Base-by-base conservation (phyloP, 805 yeast genomes). In the Blastobotrys mokoenaii region DNA sequence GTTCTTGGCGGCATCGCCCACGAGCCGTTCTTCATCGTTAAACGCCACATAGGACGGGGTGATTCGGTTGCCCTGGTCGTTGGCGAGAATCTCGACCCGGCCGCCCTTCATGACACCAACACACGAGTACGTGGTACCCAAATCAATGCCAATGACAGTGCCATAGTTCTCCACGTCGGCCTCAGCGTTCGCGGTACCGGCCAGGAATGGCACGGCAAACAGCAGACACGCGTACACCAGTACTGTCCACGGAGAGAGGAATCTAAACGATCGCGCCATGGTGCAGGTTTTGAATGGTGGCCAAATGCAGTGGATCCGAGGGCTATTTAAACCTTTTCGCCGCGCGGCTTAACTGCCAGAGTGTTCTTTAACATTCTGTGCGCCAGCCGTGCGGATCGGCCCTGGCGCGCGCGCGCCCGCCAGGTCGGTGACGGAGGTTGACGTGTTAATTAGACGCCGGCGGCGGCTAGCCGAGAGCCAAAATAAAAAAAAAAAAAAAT, bases 81-180 rank as follows among this genome's bases (percentile, higher is more conserved):
- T 88, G 53, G 96, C 95, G 53, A 88, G 73, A 58, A 88, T 88
- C 64, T 88, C 97, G 43, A 90, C 95, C 61, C 88, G 76, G 60
- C 89, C 94, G 57, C 80, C 78, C 60, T 76, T 77, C 83, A 79
- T 78, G 40, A 78, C 87, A 56, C 96, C 97, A 46, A 89, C 97
- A 80, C 97, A 89, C 1, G 96, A 88, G 71, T 89, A 89, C 2
- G 97, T 89, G 50, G 97, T 89, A 66, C 98, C 98, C 71, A 90
- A 77, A 74, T 90, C 97, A 63, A 90, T 90, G 70, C 97, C 95
- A 56, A 85, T 84, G 40, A 84, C 60, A 36, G 70, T 64, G 32
- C 70, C 71, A 47, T 67, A 65, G 56, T 56, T 61, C 44, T 62
- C 64, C 37, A 63, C 68, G 44, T 66, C 69, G 14, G 50, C 59